Evolutionary conservation across 805 yeast genomes (phyloP).

Genomic region (Wickerhamia fluorescens): DNA sequence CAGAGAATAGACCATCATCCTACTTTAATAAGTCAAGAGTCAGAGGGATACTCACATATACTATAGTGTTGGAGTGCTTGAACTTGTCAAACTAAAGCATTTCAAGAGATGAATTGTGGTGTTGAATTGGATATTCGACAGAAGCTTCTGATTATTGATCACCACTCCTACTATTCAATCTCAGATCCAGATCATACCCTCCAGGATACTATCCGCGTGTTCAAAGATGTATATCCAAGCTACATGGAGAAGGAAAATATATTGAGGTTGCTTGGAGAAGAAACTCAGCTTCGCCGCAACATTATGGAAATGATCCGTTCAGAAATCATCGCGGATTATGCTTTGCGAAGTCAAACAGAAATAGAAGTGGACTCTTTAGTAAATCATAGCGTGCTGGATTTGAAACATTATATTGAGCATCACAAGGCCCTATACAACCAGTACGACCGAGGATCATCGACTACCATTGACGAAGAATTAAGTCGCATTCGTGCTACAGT

Average conservation of each 20-base stretch:
- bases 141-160: slow-evolving; percentile 7
- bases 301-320: not conserved
- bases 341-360: too few relatives aligned
- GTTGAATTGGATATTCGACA: too few relatives aligned
- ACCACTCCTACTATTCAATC: slow-evolving; percentile 12
- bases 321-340: not conserved
- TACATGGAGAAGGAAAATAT: not conserved
- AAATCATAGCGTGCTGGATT: too few relatives aligned
- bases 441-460: not conserved
- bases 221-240: slow-evolving; percentile 8
- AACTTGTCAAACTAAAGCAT: too few relatives aligned
- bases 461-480: slow-evolving; percentile 1
- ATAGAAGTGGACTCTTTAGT: too few relatives aligned
- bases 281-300: not conserved
- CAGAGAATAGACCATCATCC: too few relatives aligned
- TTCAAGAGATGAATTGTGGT: too few relatives aligned
- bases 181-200: slow-evolving; percentile 14
- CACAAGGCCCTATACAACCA: too few relatives aligned
- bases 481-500: slow-evolving; percentile 2
- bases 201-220: slow-evolving; percentile 12
- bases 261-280: not conserved
- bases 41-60: too few relatives aligned
- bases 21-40: too few relatives aligned
- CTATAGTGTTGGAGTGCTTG: too few relatives aligned
- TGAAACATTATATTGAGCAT: too few relatives aligned